phyloP scores from a whole-genome alignment of 805 yeast species.

The Wickerhamomyces hampshirensis region DNA sequence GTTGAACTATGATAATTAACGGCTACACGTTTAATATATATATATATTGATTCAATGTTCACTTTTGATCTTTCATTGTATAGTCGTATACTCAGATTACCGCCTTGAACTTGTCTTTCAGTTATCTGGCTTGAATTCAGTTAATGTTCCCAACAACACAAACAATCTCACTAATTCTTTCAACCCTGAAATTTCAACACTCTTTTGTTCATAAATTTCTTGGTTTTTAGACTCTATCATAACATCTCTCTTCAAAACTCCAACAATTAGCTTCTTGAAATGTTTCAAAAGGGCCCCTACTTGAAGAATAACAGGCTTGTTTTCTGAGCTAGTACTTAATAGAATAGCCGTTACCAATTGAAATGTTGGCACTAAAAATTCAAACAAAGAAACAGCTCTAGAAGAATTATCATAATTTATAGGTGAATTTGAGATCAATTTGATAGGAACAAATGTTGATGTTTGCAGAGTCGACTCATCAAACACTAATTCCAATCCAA shows the following conservation, averaged over 20 bases:
- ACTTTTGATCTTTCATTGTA: background rate
- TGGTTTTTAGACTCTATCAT: conserved; percentile 27
- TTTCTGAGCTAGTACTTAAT: conserved; percentile 74
- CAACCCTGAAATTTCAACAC: conserved; percentile 32
- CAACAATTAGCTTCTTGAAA: conserved; percentile 52
- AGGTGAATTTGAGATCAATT: conserved; percentile 50
- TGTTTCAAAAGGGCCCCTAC: conserved; percentile 47
- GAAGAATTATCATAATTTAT: conserved; percentile 29
- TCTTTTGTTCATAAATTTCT: conserved; percentile 25
- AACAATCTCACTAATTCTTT: conserved; percentile 51
- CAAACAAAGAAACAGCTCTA: conserved; percentile 50
- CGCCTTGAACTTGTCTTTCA: no score
- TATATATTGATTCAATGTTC: conserved; percentile 1
- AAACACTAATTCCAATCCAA: conserved; percentile 56
- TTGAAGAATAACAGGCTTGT: conserved; percentile 50
- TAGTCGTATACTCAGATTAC: no score
- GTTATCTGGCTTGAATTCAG: conserved; percentile 36
- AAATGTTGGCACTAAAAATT: conserved; percentile 66
- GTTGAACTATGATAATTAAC: conserved; percentile 16
- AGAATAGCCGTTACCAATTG: conserved; percentile 65
- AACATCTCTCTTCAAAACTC: conserved; percentile 57
- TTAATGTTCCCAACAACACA: conserved; percentile 47
- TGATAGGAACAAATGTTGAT: conserved; percentile 35
- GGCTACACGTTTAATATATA: conserved; percentile 5
- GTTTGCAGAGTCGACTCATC: conserved; percentile 30